Percentiles rank a stretch among this genome's conserved stretches.
These are phyloP conservation scores for Bjerkandera adusta DNA, from an alignment of 1,284 basidiomycete genomes.

Conservation along the genomic window DNA sequence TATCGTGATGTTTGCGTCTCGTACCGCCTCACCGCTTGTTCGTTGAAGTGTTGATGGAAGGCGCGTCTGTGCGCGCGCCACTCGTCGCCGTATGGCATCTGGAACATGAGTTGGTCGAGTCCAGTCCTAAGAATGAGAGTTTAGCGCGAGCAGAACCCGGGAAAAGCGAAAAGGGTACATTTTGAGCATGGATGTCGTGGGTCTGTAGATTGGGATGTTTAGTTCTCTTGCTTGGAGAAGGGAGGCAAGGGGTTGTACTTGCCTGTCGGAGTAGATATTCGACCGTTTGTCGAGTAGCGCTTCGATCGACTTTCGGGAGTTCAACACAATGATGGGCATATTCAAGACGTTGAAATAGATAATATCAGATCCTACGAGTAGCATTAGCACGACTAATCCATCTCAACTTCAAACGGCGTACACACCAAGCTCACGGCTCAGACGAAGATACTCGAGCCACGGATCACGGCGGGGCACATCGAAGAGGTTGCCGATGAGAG, in stretches of 20 bases:
- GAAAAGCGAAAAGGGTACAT: too few species aligned
- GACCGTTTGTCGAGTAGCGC: constrained; percentile 69
- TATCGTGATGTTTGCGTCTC: neutral
- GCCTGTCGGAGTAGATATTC: constrained; percentile 65
- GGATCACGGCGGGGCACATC: constrained; percentile 13
- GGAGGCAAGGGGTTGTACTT: too few species aligned
- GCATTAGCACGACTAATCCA: too few species aligned
- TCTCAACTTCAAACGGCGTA: too few species aligned
- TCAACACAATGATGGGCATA: constrained; percentile 58
- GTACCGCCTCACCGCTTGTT: neutral
- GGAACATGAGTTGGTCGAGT: neutral
- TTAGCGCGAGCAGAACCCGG: too few species aligned
- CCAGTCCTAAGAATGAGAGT: too few species aligned
- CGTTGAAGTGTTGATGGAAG: neutral
- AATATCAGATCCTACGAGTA: too few species aligned
- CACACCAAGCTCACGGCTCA: too few species aligned
- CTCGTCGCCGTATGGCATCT: neutral
- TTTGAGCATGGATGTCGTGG: too few species aligned
- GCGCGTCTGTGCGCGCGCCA: neutral
- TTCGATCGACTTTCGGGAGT: constrained; percentile 47
- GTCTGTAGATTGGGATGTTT: too few species aligned
- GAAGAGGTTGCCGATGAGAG: constrained; percentile 19
- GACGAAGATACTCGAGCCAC: constrained; percentile 9
- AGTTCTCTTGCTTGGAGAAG: too few species aligned
- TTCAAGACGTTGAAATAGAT: constrained; percentile 53